A percentile compares a stretch with the other conserved stretches of the same genome.
phyloP scores from a whole-genome alignment of 2,329 filamentous ascomycete genomes.

The Fusarium globosum region DNA sequence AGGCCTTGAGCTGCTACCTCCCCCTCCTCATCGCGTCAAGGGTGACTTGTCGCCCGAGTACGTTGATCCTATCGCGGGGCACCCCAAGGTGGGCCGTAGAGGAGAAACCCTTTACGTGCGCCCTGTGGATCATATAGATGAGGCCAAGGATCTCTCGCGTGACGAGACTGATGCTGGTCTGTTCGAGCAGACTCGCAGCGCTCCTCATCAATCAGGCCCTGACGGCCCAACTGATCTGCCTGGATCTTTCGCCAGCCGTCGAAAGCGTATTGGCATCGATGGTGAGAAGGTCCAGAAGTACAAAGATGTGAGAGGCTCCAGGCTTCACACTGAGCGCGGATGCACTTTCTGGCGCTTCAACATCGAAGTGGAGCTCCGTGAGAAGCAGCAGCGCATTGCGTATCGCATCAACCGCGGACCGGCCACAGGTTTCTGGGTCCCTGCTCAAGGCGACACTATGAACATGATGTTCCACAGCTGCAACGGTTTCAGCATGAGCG shows the following conservation, averaged over 20 bases:
- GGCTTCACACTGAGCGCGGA: conserved; percentile 85
- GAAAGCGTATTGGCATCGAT: conserved; percentile 68
- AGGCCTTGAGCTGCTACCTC: conserved; percentile 82
- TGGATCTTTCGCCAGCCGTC: conserved; percentile 64
- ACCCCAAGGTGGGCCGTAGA: conserved; percentile 85
- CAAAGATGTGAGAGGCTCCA: conserved; percentile 83
- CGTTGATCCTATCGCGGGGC: conserved; percentile 88
- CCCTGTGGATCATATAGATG: conserved; percentile 86
- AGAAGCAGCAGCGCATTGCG: conserved; percentile 84
- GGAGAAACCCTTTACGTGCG: conserved; percentile 90
- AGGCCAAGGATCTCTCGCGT: conserved; percentile 80
- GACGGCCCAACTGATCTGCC: conserved; percentile 60
- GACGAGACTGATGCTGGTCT: conserved; percentile 85
- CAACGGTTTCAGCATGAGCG: conserved; percentile 90
- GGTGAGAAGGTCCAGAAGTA: conserved; percentile 85
- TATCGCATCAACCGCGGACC: conserved; percentile 96
- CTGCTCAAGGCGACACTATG: conserved; percentile 85
- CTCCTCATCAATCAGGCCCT: conserved; percentile 58
- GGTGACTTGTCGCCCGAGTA: conserved; percentile 81
- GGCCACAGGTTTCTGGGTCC: conserved; percentile 93
- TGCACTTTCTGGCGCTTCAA: conserved; percentile 98
- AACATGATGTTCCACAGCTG: conserved; percentile 99
- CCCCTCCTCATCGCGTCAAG: conserved; percentile 75
- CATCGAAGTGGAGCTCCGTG: conserved; percentile 86
- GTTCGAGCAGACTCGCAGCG: conserved; percentile 75